These are phyloP conservation scores for Globisporangium splendens DNA, from an alignment of 352 stramenopile species.

Conservation along the genomic window DNA sequence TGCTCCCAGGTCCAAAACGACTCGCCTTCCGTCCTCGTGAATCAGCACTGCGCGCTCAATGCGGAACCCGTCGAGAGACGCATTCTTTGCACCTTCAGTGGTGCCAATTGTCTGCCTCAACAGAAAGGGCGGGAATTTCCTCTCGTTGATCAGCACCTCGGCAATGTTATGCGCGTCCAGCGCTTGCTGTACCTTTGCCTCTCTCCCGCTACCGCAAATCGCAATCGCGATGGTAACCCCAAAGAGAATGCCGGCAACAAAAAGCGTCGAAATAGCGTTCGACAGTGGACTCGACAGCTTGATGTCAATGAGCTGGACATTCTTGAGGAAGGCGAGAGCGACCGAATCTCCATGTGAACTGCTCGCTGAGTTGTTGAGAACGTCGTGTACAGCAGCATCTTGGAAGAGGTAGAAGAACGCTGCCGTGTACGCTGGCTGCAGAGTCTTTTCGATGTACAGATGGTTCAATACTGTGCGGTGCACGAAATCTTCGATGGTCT, in stretches of 20 bases:
- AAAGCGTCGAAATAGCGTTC: constrained; percentile 4
- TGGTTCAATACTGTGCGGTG: constrained; percentile 24
- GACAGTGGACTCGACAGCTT: constrained; percentile 7
- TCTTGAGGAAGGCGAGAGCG: constrained; percentile 4
- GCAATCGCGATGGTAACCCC: background rate
- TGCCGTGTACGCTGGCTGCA: constrained; percentile 29
- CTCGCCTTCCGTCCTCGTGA: no score
- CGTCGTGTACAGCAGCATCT: constrained; percentile 14
- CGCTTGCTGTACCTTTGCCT: background rate
- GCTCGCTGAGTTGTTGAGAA: background rate
- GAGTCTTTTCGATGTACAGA: constrained; percentile 29
- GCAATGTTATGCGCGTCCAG: constrained; percentile 4
- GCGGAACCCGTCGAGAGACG: no score
- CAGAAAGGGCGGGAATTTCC: constrained; percentile 4
- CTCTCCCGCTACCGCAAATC: background rate
- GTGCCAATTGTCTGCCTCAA: background rate
- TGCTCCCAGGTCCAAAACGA: no score
- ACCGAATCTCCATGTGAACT: background rate
- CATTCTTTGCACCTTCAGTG: no score
- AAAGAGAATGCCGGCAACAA: background rate
- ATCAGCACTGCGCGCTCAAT: no score
- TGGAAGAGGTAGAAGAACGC: constrained; percentile 37
- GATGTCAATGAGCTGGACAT: constrained; percentile 7
- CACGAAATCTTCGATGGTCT: constrained; percentile 4
- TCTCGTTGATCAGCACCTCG: constrained; percentile 9